These are phyloP conservation scores for Ophiostoma ips DNA, from an alignment of 2,329 filamentous ascomycete species.

Conservation along the genomic window DNA sequence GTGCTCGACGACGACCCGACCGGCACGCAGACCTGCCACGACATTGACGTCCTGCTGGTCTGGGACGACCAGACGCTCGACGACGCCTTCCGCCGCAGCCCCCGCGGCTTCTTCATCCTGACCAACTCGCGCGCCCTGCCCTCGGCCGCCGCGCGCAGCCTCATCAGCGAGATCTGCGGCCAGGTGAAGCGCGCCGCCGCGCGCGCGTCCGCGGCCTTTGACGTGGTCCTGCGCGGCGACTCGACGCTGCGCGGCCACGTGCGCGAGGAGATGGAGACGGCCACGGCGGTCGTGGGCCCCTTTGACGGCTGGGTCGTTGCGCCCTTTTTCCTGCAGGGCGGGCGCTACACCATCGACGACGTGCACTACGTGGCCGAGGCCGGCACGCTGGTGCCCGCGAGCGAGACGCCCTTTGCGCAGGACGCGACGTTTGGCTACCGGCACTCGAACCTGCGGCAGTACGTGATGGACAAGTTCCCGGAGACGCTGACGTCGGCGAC, in stretches of 20 bases:
- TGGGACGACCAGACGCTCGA: neutral
- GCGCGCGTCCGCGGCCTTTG: conserved; percentile 27
- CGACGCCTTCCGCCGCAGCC: no score
- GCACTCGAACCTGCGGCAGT: conserved; percentile 37
- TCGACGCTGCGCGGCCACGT: conserved; percentile 61
- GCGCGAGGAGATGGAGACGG: no score
- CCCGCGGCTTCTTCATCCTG: conserved; percentile 43
- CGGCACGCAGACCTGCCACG: no score
- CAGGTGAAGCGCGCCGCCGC: conserved; percentile 32
- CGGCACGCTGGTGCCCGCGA: conserved; percentile 28
- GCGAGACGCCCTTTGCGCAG: conserved; percentile 39
- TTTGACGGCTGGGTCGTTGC: conserved; percentile 40
- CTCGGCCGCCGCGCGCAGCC: conserved; percentile 28
- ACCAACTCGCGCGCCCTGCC: conserved; percentile 45
- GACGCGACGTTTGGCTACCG: conserved; percentile 45
- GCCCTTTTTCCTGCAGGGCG: conserved; percentile 46
- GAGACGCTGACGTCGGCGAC: conserved; percentile 21
- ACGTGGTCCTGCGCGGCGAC: conserved; percentile 43
- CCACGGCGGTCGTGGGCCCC: conserved; percentile 28
- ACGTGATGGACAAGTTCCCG: conserved; percentile 38
- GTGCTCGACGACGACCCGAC: no score
- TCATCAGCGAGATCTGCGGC: conserved; percentile 36
- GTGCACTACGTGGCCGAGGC: conserved; percentile 42
- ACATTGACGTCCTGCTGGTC: neutral
- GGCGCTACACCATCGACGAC: conserved; percentile 40